Base-by-base conservation (phyloP, 768 basidiomycete species). In the Boletus coccyginus region DNA sequence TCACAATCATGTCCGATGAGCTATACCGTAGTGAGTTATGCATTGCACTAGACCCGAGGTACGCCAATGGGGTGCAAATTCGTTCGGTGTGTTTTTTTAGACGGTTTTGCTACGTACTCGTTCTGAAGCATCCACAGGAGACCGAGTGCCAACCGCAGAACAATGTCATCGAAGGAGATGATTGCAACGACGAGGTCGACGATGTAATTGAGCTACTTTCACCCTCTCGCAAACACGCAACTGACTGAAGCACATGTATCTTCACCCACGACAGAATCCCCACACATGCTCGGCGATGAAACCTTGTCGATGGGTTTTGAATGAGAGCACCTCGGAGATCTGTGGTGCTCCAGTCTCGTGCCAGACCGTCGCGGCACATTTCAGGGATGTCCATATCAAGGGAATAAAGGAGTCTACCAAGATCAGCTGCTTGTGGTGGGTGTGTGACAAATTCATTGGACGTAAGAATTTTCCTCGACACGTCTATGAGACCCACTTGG, bases 391-490 rank as follows among this genome's bases (percentile, higher is more conserved):
- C 0, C 58, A 64, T 6, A 12, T 65, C 29, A 50, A 14, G 19
- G 7, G 4, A 1, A 36, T 9, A 1, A 1, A 11, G 1, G 29
- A 14, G 0, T 4, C 2, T 2, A 0, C 0, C 4, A 13, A 2
- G 31, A 1, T 42, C 9, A 0, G 0, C 0, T 64, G 62, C 7
- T 0, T 1, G 0, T 65, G 59, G 62, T 0, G 3, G 0, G 53
- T 27, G 0, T 62, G 59, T 38, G 0, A 0, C 3, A 36, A 24
- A 21, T 0, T 0, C 0, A 1, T 24, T 21, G 1, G 0, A 7
- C 32, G 31, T 7, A 58, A 66, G 7, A 62, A 56, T 17, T 46
- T 59, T 5, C 2, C 0, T 5, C 60, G 63, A 0, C 63, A 64
- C 3, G 3, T 54, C 3, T 9, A 7, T 0, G 63, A 62, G 1